phyloP scores from a whole-genome alignment of 805 yeast species.

The Kazachstania viticola region DNA sequence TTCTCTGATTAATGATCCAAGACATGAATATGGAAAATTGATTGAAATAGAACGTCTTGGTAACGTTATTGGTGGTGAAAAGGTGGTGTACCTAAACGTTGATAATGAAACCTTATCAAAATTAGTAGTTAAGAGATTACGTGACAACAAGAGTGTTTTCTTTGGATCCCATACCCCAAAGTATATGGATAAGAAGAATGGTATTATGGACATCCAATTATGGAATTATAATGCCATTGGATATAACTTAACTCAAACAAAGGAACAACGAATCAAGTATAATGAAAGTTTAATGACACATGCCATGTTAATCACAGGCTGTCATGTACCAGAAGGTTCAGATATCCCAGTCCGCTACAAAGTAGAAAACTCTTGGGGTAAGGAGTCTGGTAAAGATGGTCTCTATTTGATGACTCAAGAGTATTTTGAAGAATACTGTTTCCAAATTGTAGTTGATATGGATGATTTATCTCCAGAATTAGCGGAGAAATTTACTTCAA shows the following conservation, averaged over 20 bases:
- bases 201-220: conserved; percentile 60
- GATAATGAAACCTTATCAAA: conserved; percentile 46
- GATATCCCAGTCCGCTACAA: conserved; percentile 57
- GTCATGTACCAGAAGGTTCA: conserved; percentile 47
- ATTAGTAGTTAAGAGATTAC: conserved; percentile 55
- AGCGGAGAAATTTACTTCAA: conserved; percentile 24
- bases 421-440: conserved; percentile 64
- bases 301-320: conserved; percentile 80
- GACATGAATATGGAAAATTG: conserved; percentile 54
- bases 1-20: conserved; percentile 72
- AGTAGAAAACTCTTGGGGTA: conserved; percentile 74
- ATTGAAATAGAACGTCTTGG: conserved; percentile 66
- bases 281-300: conserved; percentile 77
- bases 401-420: conserved; percentile 61
- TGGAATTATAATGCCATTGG: conserved; percentile 57
- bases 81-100: conserved; percentile 60
- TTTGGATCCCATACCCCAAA: conserved; percentile 87
- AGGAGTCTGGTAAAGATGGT: conserved; percentile 55
- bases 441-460: conserved; percentile 54
- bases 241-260: conserved; percentile 39
- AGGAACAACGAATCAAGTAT: conserved; percentile 59
- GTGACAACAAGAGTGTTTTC: conserved; percentile 68
- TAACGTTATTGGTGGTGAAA: conserved; percentile 59
- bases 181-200: conserved; percentile 49
- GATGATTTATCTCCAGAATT: conserved; percentile 36